Evolutionary conservation across 495 filamentous ascomycete genomes (phyloP), one percentile per base, ranked within the genome.

Genomic region (Penicillium verhagenii): DNA sequence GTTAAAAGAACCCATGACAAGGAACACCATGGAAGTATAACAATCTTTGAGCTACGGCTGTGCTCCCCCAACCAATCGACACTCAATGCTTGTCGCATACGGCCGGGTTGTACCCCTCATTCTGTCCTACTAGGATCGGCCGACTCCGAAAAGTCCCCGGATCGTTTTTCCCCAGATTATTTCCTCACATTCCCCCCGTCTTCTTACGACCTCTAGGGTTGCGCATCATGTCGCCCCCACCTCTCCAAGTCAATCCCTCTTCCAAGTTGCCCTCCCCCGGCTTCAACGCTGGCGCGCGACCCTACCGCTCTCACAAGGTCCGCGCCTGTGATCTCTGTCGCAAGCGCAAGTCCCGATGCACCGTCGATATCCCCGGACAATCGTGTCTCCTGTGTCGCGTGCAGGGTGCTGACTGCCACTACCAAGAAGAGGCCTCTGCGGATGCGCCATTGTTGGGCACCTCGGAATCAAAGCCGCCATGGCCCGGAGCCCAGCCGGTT

Each of bases 301-400:
- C 78, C 2, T 79, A 81, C 54, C 63, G 78, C 40, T 81, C 78
- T 16, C 78, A 81, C 66, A 79, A 79, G 51, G 72, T 78, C 44
- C 70, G 75, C 54, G 78, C 78, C 21, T 81, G 78, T 56, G 72
- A 79, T 54, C 63, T 77, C n/a, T 81, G 78, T 60, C 68, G 78
- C 52, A 77, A 77, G 57, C 72, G 78, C 63, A 81, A 81, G 60
- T 78, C 75, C 1, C 71, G 78, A 57, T 81, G 78, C 51, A 78
- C 74, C 2, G 74, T 78, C 9, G 78, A 79, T 54, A 76, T 75
- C 25, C 72, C 73, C 3, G 72, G 74, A 26, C 70, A 76, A 40
- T 75, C 74, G 6, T 81, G 78, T 47, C 63, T 79, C 0, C 55
- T 78, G 26, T 81, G 78, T 71, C 77, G 75, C 46, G 72, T 77